phyloP scores from a whole-genome alignment of 768 basidiomycete species.

The Suillus spraguei region DNA sequence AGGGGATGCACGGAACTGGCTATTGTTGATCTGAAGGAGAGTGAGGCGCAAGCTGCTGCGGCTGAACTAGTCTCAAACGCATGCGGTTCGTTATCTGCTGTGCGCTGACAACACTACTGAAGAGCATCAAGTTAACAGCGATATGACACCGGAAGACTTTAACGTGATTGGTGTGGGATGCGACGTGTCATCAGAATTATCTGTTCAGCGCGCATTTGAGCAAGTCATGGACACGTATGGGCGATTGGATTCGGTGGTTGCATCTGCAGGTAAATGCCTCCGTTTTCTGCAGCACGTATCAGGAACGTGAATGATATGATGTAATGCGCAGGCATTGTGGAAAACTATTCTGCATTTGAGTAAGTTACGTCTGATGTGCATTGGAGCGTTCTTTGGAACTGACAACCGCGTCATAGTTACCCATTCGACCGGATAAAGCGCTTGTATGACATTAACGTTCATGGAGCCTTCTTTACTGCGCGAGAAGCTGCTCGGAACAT shows the following conservation, averaged over 20 bases:
- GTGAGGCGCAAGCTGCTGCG: slow-evolving; percentile 68
- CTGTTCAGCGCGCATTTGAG: slow-evolving; percentile 74
- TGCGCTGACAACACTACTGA: slow-evolving; percentile 32
- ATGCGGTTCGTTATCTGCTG: slow-evolving; percentile 44
- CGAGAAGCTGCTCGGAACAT: slow-evolving; percentile 92
- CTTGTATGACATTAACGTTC: slow-evolving; percentile 91
- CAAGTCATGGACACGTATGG: slow-evolving; percentile 66
- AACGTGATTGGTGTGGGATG: slow-evolving; percentile 78
- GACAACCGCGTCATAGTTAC: slow-evolving; percentile 51
- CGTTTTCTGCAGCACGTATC: neutral
- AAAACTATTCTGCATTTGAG: slow-evolving; percentile 89
- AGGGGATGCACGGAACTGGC: slow-evolving; percentile 84
- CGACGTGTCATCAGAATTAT: slow-evolving; percentile 83
- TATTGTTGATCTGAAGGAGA: slow-evolving; percentile 78
- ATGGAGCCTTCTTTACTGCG: slow-evolving; percentile 94
- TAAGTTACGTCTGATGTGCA: slow-evolving; percentile 38
- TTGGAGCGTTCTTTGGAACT: slow-evolving; percentile 15
- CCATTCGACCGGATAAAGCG: slow-evolving; percentile 83
- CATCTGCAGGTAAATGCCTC: slow-evolving; percentile 69
- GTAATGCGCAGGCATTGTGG: slow-evolving; percentile 65
- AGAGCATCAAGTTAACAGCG: slow-evolving; percentile 51
- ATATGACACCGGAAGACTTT: slow-evolving; percentile 56
- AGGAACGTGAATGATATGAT: slow-evolving; percentile 6
- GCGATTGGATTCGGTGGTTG: slow-evolving; percentile 80
- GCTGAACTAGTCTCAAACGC: slow-evolving; percentile 61